A percentile compares a stretch with the other conserved stretches of the same genome.
Evolutionary conservation across 495 filamentous ascomycete genomes (phyloP).

Genomic region (Penicillium lagena): DNA sequence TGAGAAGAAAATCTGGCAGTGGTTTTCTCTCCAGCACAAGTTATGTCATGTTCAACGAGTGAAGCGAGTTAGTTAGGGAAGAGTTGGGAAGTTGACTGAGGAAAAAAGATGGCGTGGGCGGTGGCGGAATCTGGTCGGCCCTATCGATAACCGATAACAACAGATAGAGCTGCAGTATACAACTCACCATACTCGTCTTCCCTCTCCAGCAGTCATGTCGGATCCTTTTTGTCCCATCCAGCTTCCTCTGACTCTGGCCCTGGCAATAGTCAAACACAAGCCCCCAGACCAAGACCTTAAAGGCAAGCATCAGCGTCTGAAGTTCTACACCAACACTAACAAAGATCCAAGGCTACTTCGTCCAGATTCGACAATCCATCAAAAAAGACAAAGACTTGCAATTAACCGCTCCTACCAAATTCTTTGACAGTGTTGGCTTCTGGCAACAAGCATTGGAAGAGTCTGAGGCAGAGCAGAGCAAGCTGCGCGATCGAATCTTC

Average conservation of each 20-base stretch:
- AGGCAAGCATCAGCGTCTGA: conserved; percentile 17
- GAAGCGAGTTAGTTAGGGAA: too few relatives aligned
- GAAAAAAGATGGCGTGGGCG: too few relatives aligned
- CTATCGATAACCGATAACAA: too few relatives aligned
- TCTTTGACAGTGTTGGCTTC: conserved; percentile 42
- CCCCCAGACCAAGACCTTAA: conserved; percentile 26
- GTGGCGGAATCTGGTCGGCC: too few relatives aligned
- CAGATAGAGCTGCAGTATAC: too few relatives aligned
- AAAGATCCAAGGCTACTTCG: conserved; percentile 30
- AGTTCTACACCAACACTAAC: neutral
- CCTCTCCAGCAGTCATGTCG: neutral
- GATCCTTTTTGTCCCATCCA: conserved; percentile 15
- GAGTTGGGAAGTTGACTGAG: too few relatives aligned
- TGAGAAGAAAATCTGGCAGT: too few relatives aligned
- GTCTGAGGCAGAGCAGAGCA: conserved; percentile 38
- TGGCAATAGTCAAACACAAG: conserved; percentile 40
- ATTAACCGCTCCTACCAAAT: conserved; percentile 12
- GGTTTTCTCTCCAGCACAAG: too few relatives aligned
- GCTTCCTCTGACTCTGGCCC: conserved; percentile 37
- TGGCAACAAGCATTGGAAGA: conserved; percentile 45
- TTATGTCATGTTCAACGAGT: too few relatives aligned
- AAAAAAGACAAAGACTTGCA: conserved; percentile 10
- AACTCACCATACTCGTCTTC: neutral
- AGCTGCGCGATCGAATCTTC: conserved; percentile 34
- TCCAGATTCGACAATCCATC: conserved; percentile 30